Percentiles rank a stretch among this genome's conserved stretches.
Evolutionary conservation across 75 land plant genomes (phyloP).

Genomic region (Selaginella moellendorffii): DNA sequence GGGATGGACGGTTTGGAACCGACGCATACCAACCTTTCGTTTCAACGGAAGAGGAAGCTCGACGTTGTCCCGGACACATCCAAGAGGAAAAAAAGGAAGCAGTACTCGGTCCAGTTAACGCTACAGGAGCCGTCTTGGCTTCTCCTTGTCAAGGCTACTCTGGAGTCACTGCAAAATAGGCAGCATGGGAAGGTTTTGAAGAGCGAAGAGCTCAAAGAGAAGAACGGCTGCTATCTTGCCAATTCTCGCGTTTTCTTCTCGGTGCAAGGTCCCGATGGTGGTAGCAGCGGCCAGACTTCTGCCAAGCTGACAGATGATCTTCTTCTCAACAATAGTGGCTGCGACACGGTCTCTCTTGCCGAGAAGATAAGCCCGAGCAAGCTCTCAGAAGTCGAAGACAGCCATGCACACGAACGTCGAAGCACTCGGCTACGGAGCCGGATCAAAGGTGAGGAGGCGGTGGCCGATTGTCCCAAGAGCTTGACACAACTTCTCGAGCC

Average conservation of each 20-base stretch:
- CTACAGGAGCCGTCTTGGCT: conserved; percentile 58
- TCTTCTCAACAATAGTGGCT: too few species aligned
- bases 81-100: conserved; percentile 24
- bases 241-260: not conserved
- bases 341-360: too few species aligned
- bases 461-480: conserved; percentile 39
- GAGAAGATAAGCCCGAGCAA: too few species aligned
- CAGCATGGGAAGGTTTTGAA: not conserved
- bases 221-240: not conserved
- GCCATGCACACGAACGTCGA: conserved; percentile 83
- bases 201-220: not conserved
- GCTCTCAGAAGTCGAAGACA: too few species aligned
- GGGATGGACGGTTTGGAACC: conserved; percentile 91
- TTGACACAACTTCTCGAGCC: conserved; percentile 44
- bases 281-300: not conserved
- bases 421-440: conserved; percentile 76
- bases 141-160: conserved; percentile 40
- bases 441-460: conserved; percentile 60
- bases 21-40: conserved; percentile 44
- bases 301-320: too few species aligned
- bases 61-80: conserved; percentile 19
- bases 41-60: conserved; percentile 61
- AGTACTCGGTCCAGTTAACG: conserved; percentile 32
- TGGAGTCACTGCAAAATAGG: conserved; percentile 11
- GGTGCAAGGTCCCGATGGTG: not conserved